Evolutionary conservation across 495 filamentous ascomycete genomes (phyloP).

Genomic region (Jackrogersella multiformis): DNA sequence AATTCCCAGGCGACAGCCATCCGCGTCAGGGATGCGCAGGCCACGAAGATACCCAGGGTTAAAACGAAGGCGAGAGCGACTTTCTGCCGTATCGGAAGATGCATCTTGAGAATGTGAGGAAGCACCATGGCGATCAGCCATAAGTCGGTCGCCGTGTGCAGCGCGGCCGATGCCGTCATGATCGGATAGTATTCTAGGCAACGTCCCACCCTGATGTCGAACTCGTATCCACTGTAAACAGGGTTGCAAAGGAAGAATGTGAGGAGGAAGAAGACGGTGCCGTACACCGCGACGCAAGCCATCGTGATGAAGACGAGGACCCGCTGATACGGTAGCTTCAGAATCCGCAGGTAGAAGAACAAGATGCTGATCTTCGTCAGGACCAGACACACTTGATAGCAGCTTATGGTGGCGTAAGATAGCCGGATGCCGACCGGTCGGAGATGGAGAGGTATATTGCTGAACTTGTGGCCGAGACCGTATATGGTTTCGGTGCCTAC

Average conservation of each 20-base stretch:
- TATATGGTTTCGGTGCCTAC: slow-evolving; percentile 37
- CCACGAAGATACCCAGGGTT: slow-evolving; percentile 50
- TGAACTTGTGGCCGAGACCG: slow-evolving; percentile 37
- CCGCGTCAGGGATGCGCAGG: slow-evolving; percentile 49
- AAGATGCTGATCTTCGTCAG: slow-evolving; percentile 54
- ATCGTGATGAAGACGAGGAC: slow-evolving; percentile 47
- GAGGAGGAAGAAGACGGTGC: slow-evolving; percentile 49
- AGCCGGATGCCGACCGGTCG: slow-evolving; percentile 37
- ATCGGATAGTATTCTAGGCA: slow-evolving; percentile 49
- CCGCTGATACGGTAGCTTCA: slow-evolving; percentile 45
- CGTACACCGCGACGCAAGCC: slow-evolving; percentile 44
- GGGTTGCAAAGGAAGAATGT: slow-evolving; percentile 54
- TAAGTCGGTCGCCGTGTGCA: slow-evolving; percentile 49
- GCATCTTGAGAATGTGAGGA: slow-evolving; percentile 48
- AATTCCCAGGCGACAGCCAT: slow-evolving; percentile 42
- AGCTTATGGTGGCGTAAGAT: slow-evolving; percentile 33
- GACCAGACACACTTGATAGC: slow-evolving; percentile 51
- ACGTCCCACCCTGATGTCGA: slow-evolving; percentile 43
- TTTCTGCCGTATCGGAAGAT: slow-evolving; percentile 47
- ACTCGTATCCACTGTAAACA: slow-evolving; percentile 29
- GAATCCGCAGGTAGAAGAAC: slow-evolving; percentile 53
- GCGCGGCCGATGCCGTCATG: slow-evolving; percentile 45
- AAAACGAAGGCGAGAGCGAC: slow-evolving; percentile 47
- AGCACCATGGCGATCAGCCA: slow-evolving; percentile 51
- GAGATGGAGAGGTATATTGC: slow-evolving; percentile 33